Conservation (phyloP, 805 yeast genomes). For the Sungouiella thailandica region DNA sequence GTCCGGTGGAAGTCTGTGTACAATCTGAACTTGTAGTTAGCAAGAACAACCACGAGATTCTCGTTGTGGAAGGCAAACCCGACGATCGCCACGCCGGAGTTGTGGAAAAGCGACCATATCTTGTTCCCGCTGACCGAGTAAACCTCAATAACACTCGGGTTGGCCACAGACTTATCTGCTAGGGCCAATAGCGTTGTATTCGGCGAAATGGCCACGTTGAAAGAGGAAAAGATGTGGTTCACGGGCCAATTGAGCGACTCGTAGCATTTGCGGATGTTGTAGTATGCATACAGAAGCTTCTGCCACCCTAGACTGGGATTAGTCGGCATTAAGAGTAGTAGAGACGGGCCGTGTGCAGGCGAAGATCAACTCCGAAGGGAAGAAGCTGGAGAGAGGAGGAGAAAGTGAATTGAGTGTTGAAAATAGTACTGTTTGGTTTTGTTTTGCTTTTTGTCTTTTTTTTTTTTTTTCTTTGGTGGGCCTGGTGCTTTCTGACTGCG, state of each 20-base stretch:
- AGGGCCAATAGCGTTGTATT: conserved; percentile 54
- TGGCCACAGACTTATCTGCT: conserved; percentile 30
- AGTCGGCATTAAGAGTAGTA: conserved; percentile 11
- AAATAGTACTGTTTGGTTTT: too few relatives aligned
- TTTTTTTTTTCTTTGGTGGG: too few relatives aligned
- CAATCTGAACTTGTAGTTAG: conserved; percentile 47
- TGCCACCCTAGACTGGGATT: conserved; percentile 68
- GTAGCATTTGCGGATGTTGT: conserved; percentile 56
- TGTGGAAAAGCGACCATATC: conserved; percentile 32
- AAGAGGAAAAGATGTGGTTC: conserved; percentile 33
- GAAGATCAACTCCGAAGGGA: too few relatives aligned
- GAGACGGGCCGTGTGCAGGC: neutral
- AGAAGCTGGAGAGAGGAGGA: too few relatives aligned
- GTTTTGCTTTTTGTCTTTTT: too few relatives aligned
- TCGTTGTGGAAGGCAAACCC: conserved; percentile 50
- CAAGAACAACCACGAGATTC: conserved; percentile 51
- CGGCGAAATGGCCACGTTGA: conserved; percentile 45
- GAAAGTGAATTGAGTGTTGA: too few relatives aligned
- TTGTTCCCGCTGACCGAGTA: conserved; percentile 33
- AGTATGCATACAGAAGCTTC: conserved; percentile 64
- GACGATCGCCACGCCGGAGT: conserved; percentile 48
- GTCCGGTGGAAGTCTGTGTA: conserved; percentile 66
- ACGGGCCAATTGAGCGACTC: conserved; percentile 46
- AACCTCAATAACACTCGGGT: conserved; percentile 34
- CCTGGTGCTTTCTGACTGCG: too few relatives aligned